Base-by-base conservation (phyloP, 2,329 filamentous ascomycete genomes). In the Penicillium digitatum region DNA sequence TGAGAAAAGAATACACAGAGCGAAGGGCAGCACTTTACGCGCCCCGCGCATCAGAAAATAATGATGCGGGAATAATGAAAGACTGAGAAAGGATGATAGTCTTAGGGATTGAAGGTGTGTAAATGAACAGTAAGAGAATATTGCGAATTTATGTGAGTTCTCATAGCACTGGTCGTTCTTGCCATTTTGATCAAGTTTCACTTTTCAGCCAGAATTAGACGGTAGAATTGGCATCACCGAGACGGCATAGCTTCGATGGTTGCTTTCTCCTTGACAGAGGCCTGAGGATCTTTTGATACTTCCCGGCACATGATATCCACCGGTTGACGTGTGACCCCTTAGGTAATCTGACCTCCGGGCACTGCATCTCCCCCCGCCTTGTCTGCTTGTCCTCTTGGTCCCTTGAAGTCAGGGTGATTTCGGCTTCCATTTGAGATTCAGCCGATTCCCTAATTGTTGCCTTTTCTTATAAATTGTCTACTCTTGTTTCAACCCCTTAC, bases 321-420 rank as follows among this genome's bases (percentile, higher is more conserved):
- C 1, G 24, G 24, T 34, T 35, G 31, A 35, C 45, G 31, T 35
- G 37, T 48, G 39, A 45, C 49, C 27, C 34, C 46, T 62, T 65
- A 62, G 39, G 59, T 65, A 61, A 65, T 54, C 52, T 24, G 39
- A 44, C 52, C 52, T 51, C 47, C 52, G 52, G 52, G 48, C 47
- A 48, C 52, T 43, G 53, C 54, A 56, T 51, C 24, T 48, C 44
- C 61, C 63, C 63, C 63, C 63, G 63, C 63, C 63, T 65, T 63
- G 58, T 60, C 62, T 63, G 62, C 62, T 62, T 65, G 57, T 62
- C 60, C 62, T 65, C 62, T 58, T 45, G 40, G 47, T 51, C 35
- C 47, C 43, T 52, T 48, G 29, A 50, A 55, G 38, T 34, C 24
- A 52, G 31, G 40, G 47, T 26, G 18, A 35, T 46, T 42, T 47